phyloP scores from a whole-genome alignment of 176 grass and related monocot genomes.

The Juncus effusus region DNA sequence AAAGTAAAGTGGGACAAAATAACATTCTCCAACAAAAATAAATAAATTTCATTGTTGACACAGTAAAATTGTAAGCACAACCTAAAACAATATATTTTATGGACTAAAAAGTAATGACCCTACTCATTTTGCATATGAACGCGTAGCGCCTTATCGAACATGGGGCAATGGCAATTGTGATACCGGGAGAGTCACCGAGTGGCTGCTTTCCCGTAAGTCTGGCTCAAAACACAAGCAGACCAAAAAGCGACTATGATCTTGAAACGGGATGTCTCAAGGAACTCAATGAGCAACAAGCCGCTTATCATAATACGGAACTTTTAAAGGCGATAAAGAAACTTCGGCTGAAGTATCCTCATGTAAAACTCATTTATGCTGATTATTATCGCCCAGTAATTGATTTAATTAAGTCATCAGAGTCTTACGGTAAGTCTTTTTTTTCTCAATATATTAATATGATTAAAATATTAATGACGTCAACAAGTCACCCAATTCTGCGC shows the following conservation, averaged over 20 bases:
- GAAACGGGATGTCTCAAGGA: conserved; percentile 41
- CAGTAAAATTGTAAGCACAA: no score
- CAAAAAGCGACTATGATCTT: conserved; percentile 21
- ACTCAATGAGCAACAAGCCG: conserved; percentile 26
- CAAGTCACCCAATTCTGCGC: background rate
- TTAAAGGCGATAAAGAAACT: conserved; percentile 15
- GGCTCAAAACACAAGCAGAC: background rate
- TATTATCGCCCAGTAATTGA: conserved; percentile 38
- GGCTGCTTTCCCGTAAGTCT: conserved; percentile 38
- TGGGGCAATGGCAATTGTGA: conserved; percentile 23
- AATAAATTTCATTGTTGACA: no score
- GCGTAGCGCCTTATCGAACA: conserved; percentile 26
- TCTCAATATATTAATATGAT: background rate
- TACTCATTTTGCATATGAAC: background rate
- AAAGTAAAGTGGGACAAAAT: no score
- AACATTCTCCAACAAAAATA: no score
- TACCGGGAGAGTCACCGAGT: conserved; percentile 27
- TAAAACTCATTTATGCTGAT: conserved; percentile 36
- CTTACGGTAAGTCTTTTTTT: conserved; percentile 35
- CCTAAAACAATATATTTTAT: no score
- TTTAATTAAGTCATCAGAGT: conserved; percentile 29
- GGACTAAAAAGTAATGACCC: no score
- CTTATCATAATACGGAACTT: conserved; percentile 43
- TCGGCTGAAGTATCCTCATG: conserved; percentile 20
- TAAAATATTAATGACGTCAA: background rate